phyloP scores from a whole-genome alignment of 805 yeast species.

The Saturnispora dispora region DNA sequence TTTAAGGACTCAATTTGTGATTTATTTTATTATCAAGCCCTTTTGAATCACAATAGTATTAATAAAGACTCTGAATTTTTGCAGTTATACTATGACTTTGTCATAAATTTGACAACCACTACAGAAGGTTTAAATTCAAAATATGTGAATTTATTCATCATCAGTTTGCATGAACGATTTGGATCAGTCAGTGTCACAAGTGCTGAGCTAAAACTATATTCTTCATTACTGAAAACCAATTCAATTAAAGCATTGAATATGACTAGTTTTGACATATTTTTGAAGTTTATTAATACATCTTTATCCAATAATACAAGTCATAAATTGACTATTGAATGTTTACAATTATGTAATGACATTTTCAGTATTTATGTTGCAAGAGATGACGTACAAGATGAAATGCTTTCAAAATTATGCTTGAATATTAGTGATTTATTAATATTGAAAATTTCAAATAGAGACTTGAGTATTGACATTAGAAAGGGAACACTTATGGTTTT shows the following conservation, averaged over 20 bases:
- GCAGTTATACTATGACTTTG: slow-evolving; percentile 18
- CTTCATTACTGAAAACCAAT: slow-evolving; percentile 26
- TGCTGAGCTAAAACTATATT: slow-evolving; percentile 30
- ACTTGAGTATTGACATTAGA: slow-evolving; percentile 28
- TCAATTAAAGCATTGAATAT: slow-evolving; percentile 26
- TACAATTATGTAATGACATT: slow-evolving; percentile 18
- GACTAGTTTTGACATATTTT: slow-evolving; percentile 16
- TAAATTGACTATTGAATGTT: slow-evolving; percentile 25
- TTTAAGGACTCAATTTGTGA: slow-evolving; percentile 15
- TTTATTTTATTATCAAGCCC: slow-evolving; percentile 12
- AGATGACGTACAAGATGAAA: slow-evolving; percentile 6
- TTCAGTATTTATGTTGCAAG: slow-evolving; percentile 12
- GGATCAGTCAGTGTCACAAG: slow-evolving; percentile 18
- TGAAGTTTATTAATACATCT: slow-evolving; percentile 17
- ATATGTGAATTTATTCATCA: slow-evolving; percentile 16
- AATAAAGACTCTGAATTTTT: slow-evolving; percentile 4
- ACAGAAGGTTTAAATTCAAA: slow-evolving; percentile 20
- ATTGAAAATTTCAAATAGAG: slow-evolving; percentile 21
- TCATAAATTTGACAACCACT: slow-evolving; percentile 20
- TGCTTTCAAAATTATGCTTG: slow-evolving; percentile 1
- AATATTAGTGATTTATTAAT: slow-evolving; percentile 15
- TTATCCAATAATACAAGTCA: slow-evolving; percentile 20
- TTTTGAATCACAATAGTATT: neutral
- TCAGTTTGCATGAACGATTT: slow-evolving; percentile 14
- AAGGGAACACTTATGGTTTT: slow-evolving; percentile 21